A percentile compares a stretch with the other conserved stretches of the same genome.
Evolutionary conservation across 192 early-diverging fungal species (phyloP).

Genomic region (Pilobolus umbonatus): DNA sequence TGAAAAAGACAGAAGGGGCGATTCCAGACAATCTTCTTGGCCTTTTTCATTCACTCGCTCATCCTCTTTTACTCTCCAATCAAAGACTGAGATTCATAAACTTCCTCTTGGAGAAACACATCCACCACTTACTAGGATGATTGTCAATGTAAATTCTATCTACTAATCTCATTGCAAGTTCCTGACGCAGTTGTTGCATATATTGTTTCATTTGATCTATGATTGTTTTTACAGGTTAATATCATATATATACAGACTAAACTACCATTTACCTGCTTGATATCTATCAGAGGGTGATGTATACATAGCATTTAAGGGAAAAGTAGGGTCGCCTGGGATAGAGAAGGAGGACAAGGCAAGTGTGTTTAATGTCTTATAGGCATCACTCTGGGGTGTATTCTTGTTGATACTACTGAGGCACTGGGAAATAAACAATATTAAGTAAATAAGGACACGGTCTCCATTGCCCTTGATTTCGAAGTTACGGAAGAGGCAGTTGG

Average conservation of each 20-base stretch:
- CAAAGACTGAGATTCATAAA: conserved; percentile 91
- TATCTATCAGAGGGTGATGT: conserved; percentile 59
- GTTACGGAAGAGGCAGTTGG: conserved; percentile 97
- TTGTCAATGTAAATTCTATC: conserved; percentile 74
- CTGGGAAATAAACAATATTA: conserved; percentile 88
- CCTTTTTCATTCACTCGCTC: too few species aligned
- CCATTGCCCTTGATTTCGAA: conserved; percentile 96
- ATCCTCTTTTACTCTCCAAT: neutral
- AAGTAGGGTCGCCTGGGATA: conserved; percentile 87
- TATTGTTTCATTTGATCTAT: conserved; percentile 82
- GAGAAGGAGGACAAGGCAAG: conserved; percentile 87
- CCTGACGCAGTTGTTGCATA: conserved; percentile 85
- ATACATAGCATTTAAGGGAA: conserved; percentile 92
- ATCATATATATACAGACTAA: neutral
- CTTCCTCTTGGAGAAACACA: conserved; percentile 98
- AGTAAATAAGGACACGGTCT: conserved; percentile 94
- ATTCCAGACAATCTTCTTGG: too few species aligned
- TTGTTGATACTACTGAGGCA: conserved; percentile 64
- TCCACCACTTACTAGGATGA: conserved; percentile 98
- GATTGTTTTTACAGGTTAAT: neutral
- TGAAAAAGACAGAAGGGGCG: too few species aligned
- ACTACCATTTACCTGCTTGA: conserved; percentile 62
- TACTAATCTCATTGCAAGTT: conserved; percentile 70
- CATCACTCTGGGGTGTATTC: conserved; percentile 58
- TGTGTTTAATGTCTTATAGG: conserved; percentile 70